Conservation (phyloP, 2,329 filamentous ascomycete species). For the Coniochaeta ligniaria region DNA sequence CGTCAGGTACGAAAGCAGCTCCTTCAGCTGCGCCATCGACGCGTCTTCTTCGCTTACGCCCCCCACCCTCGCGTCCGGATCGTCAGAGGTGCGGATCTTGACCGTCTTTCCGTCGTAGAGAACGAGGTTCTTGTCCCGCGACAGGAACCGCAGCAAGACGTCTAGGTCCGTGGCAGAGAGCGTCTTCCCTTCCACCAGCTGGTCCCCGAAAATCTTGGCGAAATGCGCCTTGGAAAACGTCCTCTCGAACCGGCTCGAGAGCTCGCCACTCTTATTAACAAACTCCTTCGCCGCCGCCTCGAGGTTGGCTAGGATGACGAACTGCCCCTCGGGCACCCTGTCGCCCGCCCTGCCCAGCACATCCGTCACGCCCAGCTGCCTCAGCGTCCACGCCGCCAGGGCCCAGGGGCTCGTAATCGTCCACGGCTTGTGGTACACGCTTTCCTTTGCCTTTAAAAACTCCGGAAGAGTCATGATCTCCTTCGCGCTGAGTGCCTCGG, state of each 20-base stretch:
- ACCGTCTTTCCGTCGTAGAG: conserved; percentile 61
- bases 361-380: conserved; percentile 57
- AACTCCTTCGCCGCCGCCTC: conserved; percentile 52
- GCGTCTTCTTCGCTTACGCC: conserved; percentile 69
- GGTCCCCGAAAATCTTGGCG: conserved; percentile 44
- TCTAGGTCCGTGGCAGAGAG: conserved; percentile 61
- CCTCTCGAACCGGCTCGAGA: conserved; percentile 51
- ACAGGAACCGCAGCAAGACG: conserved; percentile 62
- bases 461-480: conserved; percentile 64
- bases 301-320: conserved; percentile 58
- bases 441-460: conserved; percentile 59
- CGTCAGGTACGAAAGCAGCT: conserved; percentile 67
- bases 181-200: conserved; percentile 36
- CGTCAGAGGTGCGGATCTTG: conserved; percentile 55
- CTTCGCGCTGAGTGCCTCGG: conserved; percentile 62
- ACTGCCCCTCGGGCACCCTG: conserved; percentile 51
- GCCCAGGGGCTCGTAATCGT: conserved; percentile 66
- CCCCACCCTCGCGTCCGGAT: conserved; percentile 10
- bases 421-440: conserved; percentile 58
- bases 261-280: conserved; percentile 31
- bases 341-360: conserved; percentile 32
- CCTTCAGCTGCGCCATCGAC: conserved; percentile 77
- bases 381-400: conserved; percentile 68
- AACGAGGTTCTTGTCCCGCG: conserved; percentile 55
- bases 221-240: conserved; percentile 64